Conservation (phyloP, 495 filamentous ascomycete genomes). For the Penicillium parvum region DNA sequence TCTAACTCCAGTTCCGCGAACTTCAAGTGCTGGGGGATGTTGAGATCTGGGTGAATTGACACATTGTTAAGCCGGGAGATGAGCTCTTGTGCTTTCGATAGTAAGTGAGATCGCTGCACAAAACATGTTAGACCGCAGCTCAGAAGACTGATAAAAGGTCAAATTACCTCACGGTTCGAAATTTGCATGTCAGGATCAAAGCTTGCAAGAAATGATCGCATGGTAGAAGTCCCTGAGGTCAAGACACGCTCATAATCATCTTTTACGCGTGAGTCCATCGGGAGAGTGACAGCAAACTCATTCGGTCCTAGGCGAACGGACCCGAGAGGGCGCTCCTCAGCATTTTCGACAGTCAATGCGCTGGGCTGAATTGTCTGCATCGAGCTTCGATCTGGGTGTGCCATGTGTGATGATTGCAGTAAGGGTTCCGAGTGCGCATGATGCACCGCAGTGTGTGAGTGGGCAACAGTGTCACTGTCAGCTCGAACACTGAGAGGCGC, state of each 20-base stretch:
- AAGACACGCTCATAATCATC: constrained; percentile 41
- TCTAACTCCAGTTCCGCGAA: constrained; percentile 29
- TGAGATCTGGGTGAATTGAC: constrained; percentile 52
- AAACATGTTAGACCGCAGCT: constrained; percentile 3
- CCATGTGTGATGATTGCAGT: constrained; percentile 18
- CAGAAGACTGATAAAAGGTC: background rate
- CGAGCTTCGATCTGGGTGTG: constrained; percentile 5
- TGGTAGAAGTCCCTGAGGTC: constrained; percentile 18
- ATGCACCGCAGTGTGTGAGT: constrained; percentile 20
- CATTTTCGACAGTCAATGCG: constrained; percentile 31
- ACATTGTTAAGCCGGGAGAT: constrained; percentile 44
- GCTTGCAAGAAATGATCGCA: constrained; percentile 24
- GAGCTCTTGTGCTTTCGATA: constrained; percentile 34
- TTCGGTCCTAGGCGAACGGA: constrained; percentile 38
- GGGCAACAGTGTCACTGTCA: constrained; percentile 22
- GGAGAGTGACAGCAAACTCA: constrained; percentile 42
- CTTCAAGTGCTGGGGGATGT: constrained; percentile 37
- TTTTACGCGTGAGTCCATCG: constrained; percentile 44
- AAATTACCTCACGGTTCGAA: constrained; percentile 21
- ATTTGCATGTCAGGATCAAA: constrained; percentile 11
- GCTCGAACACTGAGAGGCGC: constrained; percentile 37
- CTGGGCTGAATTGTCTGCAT: constrained; percentile 44
- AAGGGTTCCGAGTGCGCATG: constrained; percentile 20
- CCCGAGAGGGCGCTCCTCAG: constrained; percentile 30
- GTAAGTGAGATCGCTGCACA: constrained; percentile 19